Base-by-base conservation (phyloP, 179 eudicot genomes). In the Pouteria campechiana region DNA sequence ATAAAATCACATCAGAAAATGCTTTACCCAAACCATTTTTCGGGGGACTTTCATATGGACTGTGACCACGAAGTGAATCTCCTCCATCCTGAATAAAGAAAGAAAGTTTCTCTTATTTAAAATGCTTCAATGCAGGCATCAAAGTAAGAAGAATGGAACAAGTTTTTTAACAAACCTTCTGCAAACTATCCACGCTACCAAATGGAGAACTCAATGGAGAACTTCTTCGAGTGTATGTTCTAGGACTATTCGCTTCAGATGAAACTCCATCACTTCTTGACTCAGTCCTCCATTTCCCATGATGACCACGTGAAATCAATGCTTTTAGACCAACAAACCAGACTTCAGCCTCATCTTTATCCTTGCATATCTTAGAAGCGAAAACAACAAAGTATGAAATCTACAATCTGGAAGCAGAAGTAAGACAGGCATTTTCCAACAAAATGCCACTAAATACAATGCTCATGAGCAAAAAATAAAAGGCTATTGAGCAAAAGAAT, bases 311-410 rank as follows among this genome's bases (percentile, higher is more conserved):
- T 28, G 96, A 80, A 65, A 83, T 87, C 52, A 92, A 62, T 48
- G 99, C 78, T 69, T 92, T 92, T 33, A 92, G 74, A 48, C 96
- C 99, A 56, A 85, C 87, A 72, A 92, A 92, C 99, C 99, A 92
- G 50, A 87, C 89, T 61, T 92, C 99, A 44, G 99, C 96, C 80
- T 92, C 99, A 61, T 92, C 99, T 68, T 92, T 92, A 48, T 92
- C 96, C 76, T 87, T 92, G 65, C 99, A 92, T 12, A 92, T 92
- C 99, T 92, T 61, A 41, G 27, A 12, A 21, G 22, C 18, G 54
- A 43, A 41, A 43, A 12, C 18, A 14, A 37, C 20, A 27, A n/a
- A 16, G 21, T 1, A 3, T 11, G 29, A 9, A 35, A 10, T 36
- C 11, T 12, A 37, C 7, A 25, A 32, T 17, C 5, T 16, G 28